phyloP scores from a whole-genome alignment of 805 yeast species.

The Saccharomyces paradoxus region DNA sequence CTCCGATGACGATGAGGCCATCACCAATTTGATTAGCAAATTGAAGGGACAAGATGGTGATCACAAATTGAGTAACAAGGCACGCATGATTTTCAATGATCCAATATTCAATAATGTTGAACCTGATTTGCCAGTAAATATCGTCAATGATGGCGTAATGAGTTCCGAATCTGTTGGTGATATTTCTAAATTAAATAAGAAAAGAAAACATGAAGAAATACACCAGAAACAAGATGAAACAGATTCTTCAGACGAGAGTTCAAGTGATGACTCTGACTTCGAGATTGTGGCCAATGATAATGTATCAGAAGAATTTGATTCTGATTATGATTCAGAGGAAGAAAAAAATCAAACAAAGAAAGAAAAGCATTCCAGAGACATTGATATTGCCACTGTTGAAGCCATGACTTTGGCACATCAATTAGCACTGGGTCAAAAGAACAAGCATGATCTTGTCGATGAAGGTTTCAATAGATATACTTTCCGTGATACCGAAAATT shows the following conservation, averaged over 20 bases:
- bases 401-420: constrained; percentile 98
- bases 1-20: constrained; percentile 67
- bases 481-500: constrained; percentile 80
- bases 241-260: constrained; percentile 9
- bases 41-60: constrained; percentile 40
- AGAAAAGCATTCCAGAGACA: constrained; percentile 49
- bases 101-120: constrained; percentile 45
- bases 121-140: constrained; percentile 28
- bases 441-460: constrained; percentile 76
- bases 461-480: constrained; percentile 90
- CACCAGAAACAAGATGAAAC: constrained; percentile 12
- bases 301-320: constrained; percentile 30
- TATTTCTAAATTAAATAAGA: constrained; percentile 8
- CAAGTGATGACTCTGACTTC: constrained; percentile 29
- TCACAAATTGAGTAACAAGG: constrained; percentile 33
- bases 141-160: constrained; percentile 5
- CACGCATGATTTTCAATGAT: constrained; percentile 42
- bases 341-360: constrained; percentile 38
- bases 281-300: constrained; percentile 38
- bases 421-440: constrained; percentile 80
- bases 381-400: constrained; percentile 84
- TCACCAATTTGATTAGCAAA: constrained; percentile 49
- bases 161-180: constrained; percentile 19
- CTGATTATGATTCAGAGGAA: constrained; percentile 46
- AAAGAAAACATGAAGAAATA: constrained; percentile 14